Base-by-base conservation (phyloP, 371 early-diverging fungal genomes). In the Syncephalastrum monosporum region DNA sequence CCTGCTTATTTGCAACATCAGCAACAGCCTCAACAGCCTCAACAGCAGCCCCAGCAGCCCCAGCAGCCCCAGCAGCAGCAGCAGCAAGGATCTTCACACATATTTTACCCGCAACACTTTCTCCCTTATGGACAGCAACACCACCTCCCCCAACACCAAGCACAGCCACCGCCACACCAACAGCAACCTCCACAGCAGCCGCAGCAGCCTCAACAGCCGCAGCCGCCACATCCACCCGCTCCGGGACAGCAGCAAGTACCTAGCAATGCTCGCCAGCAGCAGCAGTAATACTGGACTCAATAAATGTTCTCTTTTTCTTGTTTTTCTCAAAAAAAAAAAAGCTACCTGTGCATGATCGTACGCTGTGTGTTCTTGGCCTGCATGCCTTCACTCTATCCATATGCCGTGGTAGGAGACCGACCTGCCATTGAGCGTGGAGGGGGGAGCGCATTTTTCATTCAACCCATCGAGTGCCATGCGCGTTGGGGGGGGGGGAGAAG, bases 271-370 rank as follows among this genome's bases (percentile, higher is more conserved):
- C 48, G 23, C 42, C 49, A 13, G 41, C 45, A 52, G 25, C 58
- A 46, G 21, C 58, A 58, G 29, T 54, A 50, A 15, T 60, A 60
- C 17, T 60, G 60, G 60, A 54, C 25, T 49, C 60, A 60, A 46
- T 60, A 54, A 41, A 23, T 33, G 38, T 33, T 33, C 38, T 33
- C 3, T 33, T 2, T 33, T 33, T 12, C 7, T 10, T 33, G 38
- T 33, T 33, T 33, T 1, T n/a, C n/a, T n/a, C n/a, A n/a, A n/a
- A 10, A 12, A 33, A 33, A 33, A 21, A 21, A 21, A 21, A 21
- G 21, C 2, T 21, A 21, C 21, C 21, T 21, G 21, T 21, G 27
- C 27, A 27, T 3, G 27, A 21, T 21, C 27, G 5, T 27, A 27
- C 27, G 3, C 5, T 1, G 3, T 27, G 27, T 27, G 27, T 27